A percentile compares a stretch with the other conserved stretches of the same genome.
These are phyloP conservation scores for Paecilomyces fulvus DNA, from an alignment of 2,329 filamentous ascomycete species.

Conservation along the genomic window DNA sequence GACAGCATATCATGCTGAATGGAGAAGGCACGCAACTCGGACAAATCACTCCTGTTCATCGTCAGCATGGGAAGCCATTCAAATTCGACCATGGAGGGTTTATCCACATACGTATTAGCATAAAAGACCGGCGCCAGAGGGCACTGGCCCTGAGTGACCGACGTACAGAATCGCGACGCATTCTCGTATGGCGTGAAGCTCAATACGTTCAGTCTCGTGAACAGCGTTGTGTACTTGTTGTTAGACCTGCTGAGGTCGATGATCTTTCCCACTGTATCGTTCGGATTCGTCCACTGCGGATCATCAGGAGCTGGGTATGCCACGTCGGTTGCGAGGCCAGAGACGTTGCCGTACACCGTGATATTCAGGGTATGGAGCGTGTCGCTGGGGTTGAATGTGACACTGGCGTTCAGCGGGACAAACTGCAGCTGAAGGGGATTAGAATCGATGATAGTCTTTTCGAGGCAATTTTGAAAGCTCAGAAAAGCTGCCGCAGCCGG, in stretches of 20 bases:
- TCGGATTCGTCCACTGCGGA: slow-evolving; percentile 54
- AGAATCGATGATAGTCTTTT: slow-evolving; percentile 49
- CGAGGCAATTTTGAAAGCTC: slow-evolving; percentile 76
- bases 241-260: slow-evolving; percentile 50
- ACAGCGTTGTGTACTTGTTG: slow-evolving; percentile 63
- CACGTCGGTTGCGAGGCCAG: slow-evolving; percentile 55
- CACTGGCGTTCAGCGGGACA: slow-evolving; percentile 65
- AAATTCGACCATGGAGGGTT: neutral
- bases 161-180: slow-evolving; percentile 57
- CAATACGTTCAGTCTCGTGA: slow-evolving; percentile 62
- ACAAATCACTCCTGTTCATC: slow-evolving; percentile 35
- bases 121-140: slow-evolving; percentile 68
- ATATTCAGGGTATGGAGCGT: slow-evolving; percentile 60
- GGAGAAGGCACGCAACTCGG: slow-evolving; percentile 60
- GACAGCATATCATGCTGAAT: slow-evolving; percentile 67
- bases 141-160: slow-evolving; percentile 54
- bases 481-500: slow-evolving; percentile 58
- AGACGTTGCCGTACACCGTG: slow-evolving; percentile 85
- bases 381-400: slow-evolving; percentile 57
- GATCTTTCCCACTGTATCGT: slow-evolving; percentile 67
- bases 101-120: slow-evolving; percentile 39
- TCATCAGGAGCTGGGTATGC: slow-evolving; percentile 53
- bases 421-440: slow-evolving; percentile 65
- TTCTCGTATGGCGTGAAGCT: slow-evolving; percentile 62
- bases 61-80: slow-evolving; percentile 2